phyloP scores from a whole-genome alignment of 1,139 yeast species.

The Candida buenavistaensis region DNA sequence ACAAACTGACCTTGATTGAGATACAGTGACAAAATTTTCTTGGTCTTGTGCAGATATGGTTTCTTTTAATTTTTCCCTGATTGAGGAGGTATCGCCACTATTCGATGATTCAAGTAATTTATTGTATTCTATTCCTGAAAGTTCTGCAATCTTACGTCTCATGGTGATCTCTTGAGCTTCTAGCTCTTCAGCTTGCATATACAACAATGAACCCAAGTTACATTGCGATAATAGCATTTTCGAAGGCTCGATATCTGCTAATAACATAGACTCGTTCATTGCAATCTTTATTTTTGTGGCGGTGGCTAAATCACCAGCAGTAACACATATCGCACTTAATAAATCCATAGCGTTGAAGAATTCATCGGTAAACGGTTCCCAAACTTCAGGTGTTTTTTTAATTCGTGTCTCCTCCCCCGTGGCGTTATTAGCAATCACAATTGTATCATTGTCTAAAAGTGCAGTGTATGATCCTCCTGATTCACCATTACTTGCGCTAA shows the following conservation, averaged over 20 bases:
- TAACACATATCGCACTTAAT: conserved; percentile 63
- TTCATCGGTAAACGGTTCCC: conserved; percentile 77
- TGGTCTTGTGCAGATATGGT: conserved; percentile 15
- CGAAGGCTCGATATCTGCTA: conserved; percentile 67
- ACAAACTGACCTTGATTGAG: conserved; percentile 38
- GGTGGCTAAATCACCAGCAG: conserved; percentile 63
- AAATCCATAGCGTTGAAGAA: conserved; percentile 73
- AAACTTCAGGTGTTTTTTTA: conserved; percentile 45
- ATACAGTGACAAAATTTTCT: conserved; percentile 12
- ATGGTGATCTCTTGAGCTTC: conserved; percentile 49
- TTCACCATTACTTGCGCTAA: conserved; percentile 3
- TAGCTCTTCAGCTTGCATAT: conserved; percentile 67
- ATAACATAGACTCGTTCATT: conserved; percentile 71
- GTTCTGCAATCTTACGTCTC: conserved; percentile 22
- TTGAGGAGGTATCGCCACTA: background rate
- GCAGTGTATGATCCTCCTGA: conserved; percentile 14
- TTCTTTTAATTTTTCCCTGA: conserved; percentile 8
- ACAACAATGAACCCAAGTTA: conserved; percentile 70
- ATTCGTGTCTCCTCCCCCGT: conserved; percentile 20
- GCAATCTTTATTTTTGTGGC: conserved; percentile 66
- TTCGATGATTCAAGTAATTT: conserved; percentile 15
- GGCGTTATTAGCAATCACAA: conserved; percentile 16
- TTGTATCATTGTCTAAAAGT: conserved; percentile 18
- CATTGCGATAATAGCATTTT: conserved; percentile 67
- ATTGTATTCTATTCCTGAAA: conserved; percentile 25